phyloP scores from a whole-genome alignment of 306 rosid genomes.

The Carpinus viminea region DNA sequence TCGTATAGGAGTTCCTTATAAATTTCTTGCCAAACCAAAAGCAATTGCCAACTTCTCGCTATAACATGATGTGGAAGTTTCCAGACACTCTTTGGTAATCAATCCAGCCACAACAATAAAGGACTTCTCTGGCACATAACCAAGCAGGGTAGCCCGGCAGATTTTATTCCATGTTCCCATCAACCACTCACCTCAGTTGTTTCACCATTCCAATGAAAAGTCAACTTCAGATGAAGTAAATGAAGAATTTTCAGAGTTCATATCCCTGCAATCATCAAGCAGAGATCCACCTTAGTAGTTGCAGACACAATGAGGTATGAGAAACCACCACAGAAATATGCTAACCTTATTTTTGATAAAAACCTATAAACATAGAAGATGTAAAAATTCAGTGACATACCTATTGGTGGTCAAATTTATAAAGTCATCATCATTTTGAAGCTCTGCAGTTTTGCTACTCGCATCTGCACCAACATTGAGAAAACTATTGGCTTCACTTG shows the following conservation, averaged over 20 bases:
- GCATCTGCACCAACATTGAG: slow-evolving; percentile 52
- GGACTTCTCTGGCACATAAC: no score
- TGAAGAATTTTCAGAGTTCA: slow-evolving; percentile 42
- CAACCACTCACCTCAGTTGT: slow-evolving; percentile 64
- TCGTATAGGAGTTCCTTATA: no score
- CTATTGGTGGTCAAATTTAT: slow-evolving; percentile 30
- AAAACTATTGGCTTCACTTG: slow-evolving; percentile 16
- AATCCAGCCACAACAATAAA: no score
- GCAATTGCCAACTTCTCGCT: no score
- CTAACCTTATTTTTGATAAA: not conserved
- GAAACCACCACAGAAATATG: slow-evolving; percentile 1
- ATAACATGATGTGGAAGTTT: no score
- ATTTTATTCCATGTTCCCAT: not conserved
- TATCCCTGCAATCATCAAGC: slow-evolving; percentile 48
- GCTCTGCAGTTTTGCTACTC: slow-evolving; percentile 34
- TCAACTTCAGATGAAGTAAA: slow-evolving; percentile 68
- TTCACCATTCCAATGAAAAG: slow-evolving; percentile 64
- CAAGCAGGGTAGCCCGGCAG: no score
- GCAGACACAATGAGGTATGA: slow-evolving; percentile 18
- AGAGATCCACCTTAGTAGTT: slow-evolving; percentile 16
- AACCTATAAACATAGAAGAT: not conserved
- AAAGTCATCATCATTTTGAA: slow-evolving; percentile 36
- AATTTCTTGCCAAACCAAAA: no score
- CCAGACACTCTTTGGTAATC: no score
- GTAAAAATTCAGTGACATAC: slow-evolving; percentile 30